Conservation (phyloP, 1,139 yeast species). For the Pichia sp. region DNA sequence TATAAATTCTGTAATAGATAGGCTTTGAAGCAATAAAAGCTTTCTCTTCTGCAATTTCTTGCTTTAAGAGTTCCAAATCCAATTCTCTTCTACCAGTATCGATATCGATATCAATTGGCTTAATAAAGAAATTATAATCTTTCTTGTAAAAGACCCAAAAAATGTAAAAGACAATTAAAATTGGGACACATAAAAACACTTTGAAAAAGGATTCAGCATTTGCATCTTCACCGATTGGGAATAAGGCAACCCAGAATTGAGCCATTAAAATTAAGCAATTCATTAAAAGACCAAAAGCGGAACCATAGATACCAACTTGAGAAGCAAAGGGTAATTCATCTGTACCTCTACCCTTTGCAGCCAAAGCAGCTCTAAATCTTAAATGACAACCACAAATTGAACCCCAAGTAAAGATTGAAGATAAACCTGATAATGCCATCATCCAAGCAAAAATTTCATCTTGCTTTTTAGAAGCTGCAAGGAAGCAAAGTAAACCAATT, state of each 20-base stretch:
- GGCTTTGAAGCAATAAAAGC: constrained; percentile 47
- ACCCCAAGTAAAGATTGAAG: constrained; percentile 80
- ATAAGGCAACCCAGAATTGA: constrained; percentile 67
- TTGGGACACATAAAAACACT: constrained; percentile 56
- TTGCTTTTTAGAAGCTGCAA: constrained; percentile 62
- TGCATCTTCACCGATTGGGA: constrained; percentile 54
- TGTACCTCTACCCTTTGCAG: constrained; percentile 52
- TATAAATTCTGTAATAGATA: constrained; percentile 42
- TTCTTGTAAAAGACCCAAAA: constrained; percentile 51
- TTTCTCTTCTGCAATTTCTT: constrained; percentile 58
- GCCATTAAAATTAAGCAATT: constrained; percentile 63
- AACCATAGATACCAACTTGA: constrained; percentile 64
- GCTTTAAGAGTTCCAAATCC: constrained; percentile 57
- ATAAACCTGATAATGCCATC: constrained; percentile 74
- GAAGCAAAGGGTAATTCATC: constrained; percentile 66
- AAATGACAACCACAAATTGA: constrained; percentile 70
- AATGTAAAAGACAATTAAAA: constrained; percentile 48
- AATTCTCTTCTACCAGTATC: constrained; percentile 65
- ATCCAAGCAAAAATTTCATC: constrained; percentile 72
- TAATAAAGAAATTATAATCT: constrained; percentile 42
- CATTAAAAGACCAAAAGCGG: constrained; percentile 53
- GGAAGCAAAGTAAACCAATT: constrained; percentile 63
- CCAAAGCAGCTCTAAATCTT: constrained; percentile 71
- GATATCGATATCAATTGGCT: constrained; percentile 50
- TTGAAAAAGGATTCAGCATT: constrained; percentile 53